Evolutionary conservation across 2,329 filamentous ascomycete species (phyloP).

Genomic region (Alternaria panax): DNA sequence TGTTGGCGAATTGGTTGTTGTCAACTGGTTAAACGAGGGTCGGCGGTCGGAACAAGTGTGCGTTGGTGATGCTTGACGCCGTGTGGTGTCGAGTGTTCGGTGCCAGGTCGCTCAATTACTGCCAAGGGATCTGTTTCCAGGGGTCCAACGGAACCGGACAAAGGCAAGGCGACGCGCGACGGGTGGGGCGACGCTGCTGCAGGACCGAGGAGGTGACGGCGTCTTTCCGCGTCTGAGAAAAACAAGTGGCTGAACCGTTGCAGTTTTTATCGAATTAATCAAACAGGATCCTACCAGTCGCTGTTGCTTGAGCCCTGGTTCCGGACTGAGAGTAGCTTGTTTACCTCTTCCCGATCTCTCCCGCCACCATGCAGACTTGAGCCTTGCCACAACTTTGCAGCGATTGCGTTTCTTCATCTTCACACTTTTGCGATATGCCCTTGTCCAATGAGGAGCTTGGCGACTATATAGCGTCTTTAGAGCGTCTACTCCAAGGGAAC

Average conservation of each 20-base stretch:
- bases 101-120: slow-evolving; percentile 39
- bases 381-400: slow-evolving; percentile 7
- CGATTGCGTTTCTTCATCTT: slow-evolving; percentile 13
- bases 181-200: slow-evolving; percentile 17
- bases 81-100: slow-evolving; percentile 26
- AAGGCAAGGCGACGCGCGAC: slow-evolving; percentile 17
- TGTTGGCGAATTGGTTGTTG: slow-evolving; percentile 55
- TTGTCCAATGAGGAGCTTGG: slow-evolving; percentile 23
- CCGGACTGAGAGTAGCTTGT: slow-evolving; percentile 6
- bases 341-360: slow-evolving; percentile 5
- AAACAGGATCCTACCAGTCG: neutral
- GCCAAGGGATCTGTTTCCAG: slow-evolving; percentile 34
- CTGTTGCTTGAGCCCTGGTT: slow-evolving; percentile 3
- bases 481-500: slow-evolving; percentile 23
- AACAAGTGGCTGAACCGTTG: slow-evolving; percentile 18
- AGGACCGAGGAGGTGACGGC: slow-evolving; percentile 5
- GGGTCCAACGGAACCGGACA: slow-evolving; percentile 28
- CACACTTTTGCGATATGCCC: slow-evolving; percentile 23
- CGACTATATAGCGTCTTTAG: slow-evolving; percentile 28
- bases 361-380: slow-evolving; percentile 21
- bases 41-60: slow-evolving; percentile 26
- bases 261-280: slow-evolving; percentile 10
- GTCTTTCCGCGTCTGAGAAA: slow-evolving; percentile 12
- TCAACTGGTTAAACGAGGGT: slow-evolving; percentile 22
- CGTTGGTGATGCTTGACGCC: slow-evolving; percentile 17